A percentile compares a stretch with the other conserved stretches of the same genome.
Evolutionary conservation across 2,329 filamentous ascomycete species (phyloP).

Genomic region (Aspergillus luchuensis): DNA sequence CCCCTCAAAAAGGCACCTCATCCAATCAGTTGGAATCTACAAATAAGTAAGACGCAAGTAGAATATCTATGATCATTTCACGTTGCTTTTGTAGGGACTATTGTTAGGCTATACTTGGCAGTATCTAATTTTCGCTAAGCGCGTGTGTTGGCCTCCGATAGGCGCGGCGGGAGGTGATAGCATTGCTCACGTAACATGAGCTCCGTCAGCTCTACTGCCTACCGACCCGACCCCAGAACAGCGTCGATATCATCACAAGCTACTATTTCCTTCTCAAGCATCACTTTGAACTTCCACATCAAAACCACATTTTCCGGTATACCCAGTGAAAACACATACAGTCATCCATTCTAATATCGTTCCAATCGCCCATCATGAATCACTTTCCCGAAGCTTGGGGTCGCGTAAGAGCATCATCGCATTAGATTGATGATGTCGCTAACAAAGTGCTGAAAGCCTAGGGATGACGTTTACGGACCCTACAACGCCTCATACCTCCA

Average conservation of each 20-base stretch:
- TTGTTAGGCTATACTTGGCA: neutral
- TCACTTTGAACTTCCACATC: neutral
- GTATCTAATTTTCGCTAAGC: constrained; percentile 7
- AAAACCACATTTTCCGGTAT: neutral
- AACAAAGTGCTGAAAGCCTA: constrained; percentile 65
- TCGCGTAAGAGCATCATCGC: constrained; percentile 49
- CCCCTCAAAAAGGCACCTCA: too few relatives aligned
- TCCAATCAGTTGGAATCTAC: too few relatives aligned
- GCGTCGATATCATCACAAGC: constrained; percentile 13
- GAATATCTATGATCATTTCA: too few relatives aligned
- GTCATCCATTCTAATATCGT: constrained; percentile 9
- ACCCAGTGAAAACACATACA: constrained; percentile 3
- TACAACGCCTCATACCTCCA: constrained; percentile 89
- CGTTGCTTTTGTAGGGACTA: too few relatives aligned
- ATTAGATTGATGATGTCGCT: constrained; percentile 27
- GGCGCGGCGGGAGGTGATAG: constrained; percentile 19
- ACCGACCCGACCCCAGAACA: constrained; percentile 14
- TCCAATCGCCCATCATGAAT: constrained; percentile 55
- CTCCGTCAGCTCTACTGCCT: constrained; percentile 45
- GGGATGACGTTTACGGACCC: constrained; percentile 93
- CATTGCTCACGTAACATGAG: constrained; percentile 30
- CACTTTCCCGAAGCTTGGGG: constrained; percentile 68
- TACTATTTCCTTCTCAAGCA: constrained; percentile 23
- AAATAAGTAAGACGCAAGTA: too few relatives aligned
- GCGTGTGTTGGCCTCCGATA: constrained; percentile 20